Evolutionary conservation across 768 basidiomycete genomes (phyloP), one percentile per base, ranked within the genome.

Genomic region (Psilocybe azurescens): DNA sequence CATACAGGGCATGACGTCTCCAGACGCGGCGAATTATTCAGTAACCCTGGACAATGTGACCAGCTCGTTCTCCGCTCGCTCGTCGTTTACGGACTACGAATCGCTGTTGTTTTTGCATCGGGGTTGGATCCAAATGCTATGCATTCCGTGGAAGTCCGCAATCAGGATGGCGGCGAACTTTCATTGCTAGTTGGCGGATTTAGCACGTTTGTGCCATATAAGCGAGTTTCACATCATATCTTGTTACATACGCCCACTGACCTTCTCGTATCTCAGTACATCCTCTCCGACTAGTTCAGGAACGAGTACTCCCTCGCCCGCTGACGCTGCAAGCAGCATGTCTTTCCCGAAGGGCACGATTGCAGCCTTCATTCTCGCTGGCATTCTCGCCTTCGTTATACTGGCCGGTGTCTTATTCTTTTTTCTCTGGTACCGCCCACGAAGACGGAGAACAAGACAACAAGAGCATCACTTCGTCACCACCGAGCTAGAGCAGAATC

Each of bases 101-200:
- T 78, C 86, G 10, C 76, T 91, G 3, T 78, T 94, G 10, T 93
- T 87, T 88, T 82, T 66, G 80, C 83, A 41, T 85, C 85, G 18
- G 86, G 84, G 16, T 80, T 94, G 49, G 78, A 91, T 65, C 77
- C 83, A 13, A 74, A 73, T 54, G 33, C 64, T 6, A 56, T 66
- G 13, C 90, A 94, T 69, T 69, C 76, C 3, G 69, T 94, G 24
- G 70, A 78, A 11, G 74, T 94, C 41, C 74, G 73, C 30, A 93
- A 94, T 70, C 77, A 78, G 39, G 83, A 85, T 61, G 83, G 84
- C 44, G 70, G 77, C 1, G 79, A 81, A 11, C 72, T 93, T 24
- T 79, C 82, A 3, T 51, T 89, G 36, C 74, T 74, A 10, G 75
- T 83, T 7, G 81, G 77, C 38, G 84, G 86, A 39, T 79, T 90